Percentiles rank a stretch among this genome's conserved stretches.
These are phyloP conservation scores for Solanum appendiculatum DNA, from an alignment of 257 asterid genomes.

Conservation along the genomic window DNA sequence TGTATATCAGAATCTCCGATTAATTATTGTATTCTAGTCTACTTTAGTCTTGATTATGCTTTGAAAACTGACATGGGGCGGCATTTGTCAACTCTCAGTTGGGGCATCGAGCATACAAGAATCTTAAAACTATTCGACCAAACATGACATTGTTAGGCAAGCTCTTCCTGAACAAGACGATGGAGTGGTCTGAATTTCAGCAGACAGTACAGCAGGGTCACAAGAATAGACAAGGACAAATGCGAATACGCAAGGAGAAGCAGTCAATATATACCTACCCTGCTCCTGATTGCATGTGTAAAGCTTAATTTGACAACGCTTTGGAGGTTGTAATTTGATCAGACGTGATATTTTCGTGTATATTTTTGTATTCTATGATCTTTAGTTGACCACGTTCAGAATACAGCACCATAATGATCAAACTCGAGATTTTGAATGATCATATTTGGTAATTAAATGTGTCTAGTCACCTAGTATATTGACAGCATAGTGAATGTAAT, in stretches of 20 bases:
- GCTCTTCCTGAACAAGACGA: constrained; percentile 29
- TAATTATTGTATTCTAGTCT: background rate
- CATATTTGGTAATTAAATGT: background rate
- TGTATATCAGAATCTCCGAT: background rate
- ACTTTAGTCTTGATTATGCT: background rate
- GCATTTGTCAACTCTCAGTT: constrained; percentile 8
- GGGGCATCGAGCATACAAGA: constrained; percentile 28
- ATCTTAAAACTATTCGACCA: constrained; percentile 32
- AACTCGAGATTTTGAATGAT: background rate
- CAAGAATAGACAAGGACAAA: constrained; percentile 35
- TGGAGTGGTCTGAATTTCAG: constrained; percentile 32
- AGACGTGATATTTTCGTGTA: background rate
- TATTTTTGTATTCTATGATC: background rate
- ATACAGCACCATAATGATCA: background rate
- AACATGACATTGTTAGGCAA: constrained; percentile 32
- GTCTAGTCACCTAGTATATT: background rate
- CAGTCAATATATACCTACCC: constrained; percentile 39
- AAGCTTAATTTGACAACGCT: background rate
- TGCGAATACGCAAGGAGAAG: constrained; percentile 15
- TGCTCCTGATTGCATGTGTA: constrained; percentile 40
- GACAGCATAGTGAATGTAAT: background rate
- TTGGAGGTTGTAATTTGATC: background rate
- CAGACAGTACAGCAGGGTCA: constrained; percentile 27
- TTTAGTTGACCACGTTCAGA: background rate
- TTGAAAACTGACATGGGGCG: background rate